Base-by-base conservation (phyloP, 2,329 filamentous ascomycete genomes). In the Phyllosticta capitalensis region DNA sequence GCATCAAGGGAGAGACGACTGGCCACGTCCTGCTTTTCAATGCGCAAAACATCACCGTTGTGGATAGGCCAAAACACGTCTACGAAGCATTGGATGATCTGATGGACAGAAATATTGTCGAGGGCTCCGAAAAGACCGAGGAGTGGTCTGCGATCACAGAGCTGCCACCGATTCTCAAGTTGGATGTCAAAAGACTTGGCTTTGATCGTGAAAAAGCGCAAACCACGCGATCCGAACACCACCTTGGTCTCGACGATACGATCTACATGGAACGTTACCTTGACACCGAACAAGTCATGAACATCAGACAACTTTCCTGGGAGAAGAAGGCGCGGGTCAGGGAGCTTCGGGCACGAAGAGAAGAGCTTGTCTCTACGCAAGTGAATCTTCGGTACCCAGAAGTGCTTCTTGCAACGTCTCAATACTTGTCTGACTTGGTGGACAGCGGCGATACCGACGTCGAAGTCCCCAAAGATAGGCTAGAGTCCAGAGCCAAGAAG, bases 231-330 rank as follows among this genome's bases (percentile, higher is more conserved):
- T 90, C 91, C 26, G 84, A 84, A 58, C 85, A 91, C 62, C 84
- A 89, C 10, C 82, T 99, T 12, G 80, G 84, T 20, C 83, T 99
- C n/a, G 85, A 87, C 4, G 87, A 94, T 64, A 86, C 81, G 1
- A 80, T 99, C 12, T 95, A 89, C 68, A 79, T 99, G 57, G 94
- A 97, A 72, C 83, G 92, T 26, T 99, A 95, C 49, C 82, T 85
- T 2, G 65, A 66, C 19, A 48, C 51, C 19, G 58, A 55, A 9
- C 28, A 26, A 45, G 50, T 54, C 26, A 82, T 89, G 69, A 75
- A 80, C 51, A 79, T 82, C 51, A 84, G 90, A 26, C 80, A 85
- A 62, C 78, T 86, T 62, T 83, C 83, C 52, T 96, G 92, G 92
- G 80, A 82, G 52, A 83, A 88, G 72, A 89, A 90, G 63, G 79